phyloP scores from a whole-genome alignment of 345 rosid genomes.

The Linum tenue region DNA sequence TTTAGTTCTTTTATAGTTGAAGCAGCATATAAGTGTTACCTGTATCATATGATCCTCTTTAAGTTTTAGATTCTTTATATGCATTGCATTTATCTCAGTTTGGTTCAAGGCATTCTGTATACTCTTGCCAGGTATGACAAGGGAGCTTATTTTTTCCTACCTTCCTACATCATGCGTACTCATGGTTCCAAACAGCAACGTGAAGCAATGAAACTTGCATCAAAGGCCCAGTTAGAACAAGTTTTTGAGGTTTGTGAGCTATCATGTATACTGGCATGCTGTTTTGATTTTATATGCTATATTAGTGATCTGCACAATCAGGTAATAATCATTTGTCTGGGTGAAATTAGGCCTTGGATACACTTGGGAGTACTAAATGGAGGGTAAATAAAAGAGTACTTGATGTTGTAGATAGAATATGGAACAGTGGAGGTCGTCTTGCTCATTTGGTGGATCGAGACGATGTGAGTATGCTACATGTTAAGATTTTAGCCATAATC shows the following conservation, averaged over 20 bases:
- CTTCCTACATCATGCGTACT: constrained; percentile 82
- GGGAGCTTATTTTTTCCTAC: constrained; percentile 82
- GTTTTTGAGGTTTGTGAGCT: constrained; percentile 61
- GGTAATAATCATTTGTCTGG: constrained; percentile 12
- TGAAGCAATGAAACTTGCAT: constrained; percentile 45
- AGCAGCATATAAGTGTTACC: not conserved
- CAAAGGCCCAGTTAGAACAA: constrained; percentile 47
- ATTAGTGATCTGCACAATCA: no score
- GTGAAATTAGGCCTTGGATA: constrained; percentile 56
- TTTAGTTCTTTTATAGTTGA: not conserved
- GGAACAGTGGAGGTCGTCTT: constrained; percentile 64
- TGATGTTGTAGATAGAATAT: constrained; percentile 55
- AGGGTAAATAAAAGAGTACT: constrained; percentile 66
- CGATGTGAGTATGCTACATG: constrained; percentile 46
- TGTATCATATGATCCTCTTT: not conserved
- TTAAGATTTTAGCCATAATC: not conserved
- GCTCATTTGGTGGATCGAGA: constrained; percentile 62
- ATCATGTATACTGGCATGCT: not conserved
- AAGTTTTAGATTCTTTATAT: not conserved
- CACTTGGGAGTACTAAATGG: constrained; percentile 76
- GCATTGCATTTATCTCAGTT: not conserved
- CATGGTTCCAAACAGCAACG: constrained; percentile 92
- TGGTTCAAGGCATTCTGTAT: not conserved
- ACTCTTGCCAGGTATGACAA: constrained; percentile 57
- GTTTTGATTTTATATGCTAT: not conserved